Evolutionary conservation across 768 basidiomycete species (phyloP).

Genomic region (Mycena amicta): DNA sequence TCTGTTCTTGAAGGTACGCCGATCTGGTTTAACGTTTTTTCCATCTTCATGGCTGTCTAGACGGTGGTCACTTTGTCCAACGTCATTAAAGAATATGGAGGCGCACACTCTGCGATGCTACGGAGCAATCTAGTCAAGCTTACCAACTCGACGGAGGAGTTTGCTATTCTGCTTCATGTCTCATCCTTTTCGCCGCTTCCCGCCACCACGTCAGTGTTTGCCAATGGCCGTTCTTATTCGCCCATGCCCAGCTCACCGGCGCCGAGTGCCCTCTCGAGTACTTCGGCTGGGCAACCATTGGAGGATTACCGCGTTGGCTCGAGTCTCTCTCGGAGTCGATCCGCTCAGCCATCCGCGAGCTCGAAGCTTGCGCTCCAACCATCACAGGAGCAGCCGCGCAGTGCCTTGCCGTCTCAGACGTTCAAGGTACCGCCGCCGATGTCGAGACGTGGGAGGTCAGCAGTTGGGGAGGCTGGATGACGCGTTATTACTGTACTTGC

Average conservation of each 20-base stretch:
- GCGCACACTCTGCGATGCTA: constrained; percentile 59
- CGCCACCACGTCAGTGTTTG: constrained; percentile 28
- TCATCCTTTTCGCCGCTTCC: constrained; percentile 73
- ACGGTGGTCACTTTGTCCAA: constrained; percentile 77
- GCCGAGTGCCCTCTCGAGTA: constrained; percentile 24
- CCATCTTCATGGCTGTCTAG: constrained; percentile 36
- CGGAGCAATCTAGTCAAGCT: constrained; percentile 74
- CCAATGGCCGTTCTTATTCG: constrained; percentile 54
- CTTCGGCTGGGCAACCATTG: constrained; percentile 23
- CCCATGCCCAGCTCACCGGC: constrained; percentile 49
- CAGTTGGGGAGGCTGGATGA: constrained; percentile 23
- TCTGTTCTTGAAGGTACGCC: constrained; percentile 74
- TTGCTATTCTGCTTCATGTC: constrained; percentile 83
- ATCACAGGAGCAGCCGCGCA: constrained; percentile 51
- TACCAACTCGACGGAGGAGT: constrained; percentile 84
- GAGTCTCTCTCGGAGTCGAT: constrained; percentile 62
- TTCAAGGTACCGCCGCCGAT: constrained; percentile 42
- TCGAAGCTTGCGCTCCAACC: constrained; percentile 38
- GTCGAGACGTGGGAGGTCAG: constrained; percentile 26
- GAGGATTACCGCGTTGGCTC: constrained; percentile 55
- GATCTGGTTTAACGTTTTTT: neutral
- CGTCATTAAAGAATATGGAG: constrained; percentile 65
- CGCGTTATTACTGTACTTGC: constrained; percentile 4
- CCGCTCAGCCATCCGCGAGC: constrained; percentile 49
- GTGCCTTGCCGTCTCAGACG: constrained; percentile 53